These are phyloP conservation scores for Nicotiana paniculata DNA, from an alignment of 257 asterid species.

Conservation along the genomic window DNA sequence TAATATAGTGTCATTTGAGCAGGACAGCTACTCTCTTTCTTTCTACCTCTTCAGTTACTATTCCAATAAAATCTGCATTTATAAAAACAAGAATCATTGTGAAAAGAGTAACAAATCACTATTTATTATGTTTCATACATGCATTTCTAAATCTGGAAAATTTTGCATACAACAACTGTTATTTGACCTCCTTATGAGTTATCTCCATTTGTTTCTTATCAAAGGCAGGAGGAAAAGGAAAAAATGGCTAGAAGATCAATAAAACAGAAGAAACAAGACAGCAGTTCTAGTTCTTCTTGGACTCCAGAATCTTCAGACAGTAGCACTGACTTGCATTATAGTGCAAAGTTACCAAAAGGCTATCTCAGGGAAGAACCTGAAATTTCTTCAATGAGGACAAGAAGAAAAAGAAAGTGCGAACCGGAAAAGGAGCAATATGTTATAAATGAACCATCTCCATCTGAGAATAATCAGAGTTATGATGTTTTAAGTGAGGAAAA, in stretches of 20 bases:
- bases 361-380: neutral
- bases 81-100: neutral
- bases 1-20: neutral
- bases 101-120: slow-evolving; percentile 1
- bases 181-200: neutral
- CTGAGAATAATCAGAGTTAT: neutral
- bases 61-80: neutral
- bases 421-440: neutral
- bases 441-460: neutral
- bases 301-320: neutral
- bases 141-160: slow-evolving; percentile 4
- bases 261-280: neutral
- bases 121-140: slow-evolving; percentile 6
- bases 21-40: neutral
- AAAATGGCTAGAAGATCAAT: slow-evolving; percentile 11
- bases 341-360: neutral
- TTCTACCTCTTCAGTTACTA: neutral
- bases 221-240: neutral
- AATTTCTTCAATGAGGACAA: neutral
- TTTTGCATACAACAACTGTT: neutral
- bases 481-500: neutral
- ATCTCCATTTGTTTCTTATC: neutral
- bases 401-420: neutral
- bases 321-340: neutral
- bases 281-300: neutral